Percentiles rank a stretch among this genome's conserved stretches.
These are phyloP conservation scores for Cnidoscolus chayamansa DNA, from an alignment of 441 rosid genomes.

Conservation along the genomic window DNA sequence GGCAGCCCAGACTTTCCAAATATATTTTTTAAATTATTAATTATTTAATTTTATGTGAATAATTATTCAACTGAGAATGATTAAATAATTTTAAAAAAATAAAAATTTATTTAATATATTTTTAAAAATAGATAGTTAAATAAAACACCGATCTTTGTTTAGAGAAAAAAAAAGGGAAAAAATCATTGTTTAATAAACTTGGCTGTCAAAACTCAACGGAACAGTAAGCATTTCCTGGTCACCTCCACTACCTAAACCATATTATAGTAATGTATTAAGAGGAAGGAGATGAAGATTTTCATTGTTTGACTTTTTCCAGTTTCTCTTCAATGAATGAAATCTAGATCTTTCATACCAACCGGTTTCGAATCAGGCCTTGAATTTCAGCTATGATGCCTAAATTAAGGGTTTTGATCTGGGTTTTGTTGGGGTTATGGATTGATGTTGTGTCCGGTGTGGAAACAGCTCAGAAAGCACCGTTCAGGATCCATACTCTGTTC, in stretches of 20 bases:
- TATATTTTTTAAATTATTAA: too few relatives aligned
- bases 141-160: too few relatives aligned
- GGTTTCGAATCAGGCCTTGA: slow-evolving; percentile 34
- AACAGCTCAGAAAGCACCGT: slow-evolving; percentile 45
- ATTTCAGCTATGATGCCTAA: slow-evolving; percentile 38
- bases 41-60: too few relatives aligned
- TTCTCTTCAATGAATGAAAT: slow-evolving; percentile 25
- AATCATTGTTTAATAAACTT: slow-evolving; percentile 19
- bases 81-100: too few relatives aligned
- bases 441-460: slow-evolving; percentile 34
- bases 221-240: not conserved
- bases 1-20: too few relatives aligned
- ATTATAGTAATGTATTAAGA: slow-evolving; percentile 6
- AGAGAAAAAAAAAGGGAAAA: too few relatives aligned
- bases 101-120: too few relatives aligned
- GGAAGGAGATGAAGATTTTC: not conserved
- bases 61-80: too few relatives aligned
- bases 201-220: slow-evolving; percentile 11
- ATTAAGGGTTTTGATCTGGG: slow-evolving; percentile 26
- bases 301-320: slow-evolving; percentile 39
- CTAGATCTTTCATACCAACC: slow-evolving; percentile 41
- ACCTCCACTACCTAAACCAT: slow-evolving; percentile 32
- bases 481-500: slow-evolving; percentile 92
- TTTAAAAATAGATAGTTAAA: too few relatives aligned
- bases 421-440: slow-evolving; percentile 26